phyloP scores from a whole-genome alignment of 2,329 filamentous ascomycete species.

The Scortechinia acanthostroma region DNA sequence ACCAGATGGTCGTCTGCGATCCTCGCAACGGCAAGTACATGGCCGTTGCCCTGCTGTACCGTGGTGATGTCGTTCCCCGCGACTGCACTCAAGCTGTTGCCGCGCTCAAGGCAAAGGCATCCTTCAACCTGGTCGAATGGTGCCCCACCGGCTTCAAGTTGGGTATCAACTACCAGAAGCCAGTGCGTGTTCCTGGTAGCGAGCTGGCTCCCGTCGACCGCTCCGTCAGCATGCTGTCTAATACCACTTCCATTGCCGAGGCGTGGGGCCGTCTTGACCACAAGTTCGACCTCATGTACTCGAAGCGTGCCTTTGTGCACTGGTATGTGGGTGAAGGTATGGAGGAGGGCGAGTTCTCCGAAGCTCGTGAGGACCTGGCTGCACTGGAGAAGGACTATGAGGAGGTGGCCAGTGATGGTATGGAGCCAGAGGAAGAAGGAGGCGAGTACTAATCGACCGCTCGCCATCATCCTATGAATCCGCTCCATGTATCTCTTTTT shows the following conservation, averaged over 20 bases:
- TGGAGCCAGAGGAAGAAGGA: conserved; percentile 55
- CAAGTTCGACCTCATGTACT: conserved; percentile 76
- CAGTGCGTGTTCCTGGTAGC: conserved; percentile 51
- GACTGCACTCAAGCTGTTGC: conserved; percentile 64
- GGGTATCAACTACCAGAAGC: conserved; percentile 70
- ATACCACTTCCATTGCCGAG: conserved; percentile 69
- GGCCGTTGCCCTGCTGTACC: conserved; percentile 67
- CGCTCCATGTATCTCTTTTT: background rate
- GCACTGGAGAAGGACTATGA: conserved; percentile 83
- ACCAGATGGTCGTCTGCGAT: conserved; percentile 73
- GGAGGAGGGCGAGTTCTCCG: conserved; percentile 86
- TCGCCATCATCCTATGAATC: too few relatives aligned
- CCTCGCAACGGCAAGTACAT: conserved; percentile 72
- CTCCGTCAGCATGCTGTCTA: conserved; percentile 66
- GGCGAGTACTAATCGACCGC: conserved; percentile 74
- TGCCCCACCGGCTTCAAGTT: conserved; percentile 72
- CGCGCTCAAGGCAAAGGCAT: conserved; percentile 63
- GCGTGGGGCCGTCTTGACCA: conserved; percentile 67
- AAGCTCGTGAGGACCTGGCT: conserved; percentile 78
- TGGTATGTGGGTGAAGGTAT: conserved; percentile 85
- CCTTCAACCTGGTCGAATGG: conserved; percentile 71
- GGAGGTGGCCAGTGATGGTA: conserved; percentile 72
- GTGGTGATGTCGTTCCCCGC: conserved; percentile 64
- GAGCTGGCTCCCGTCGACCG: conserved; percentile 56
- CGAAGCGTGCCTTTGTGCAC: conserved; percentile 70